phyloP scores from a whole-genome alignment of 2,329 filamentous ascomycete species.

The Emericellopsis cladophorae region DNA sequence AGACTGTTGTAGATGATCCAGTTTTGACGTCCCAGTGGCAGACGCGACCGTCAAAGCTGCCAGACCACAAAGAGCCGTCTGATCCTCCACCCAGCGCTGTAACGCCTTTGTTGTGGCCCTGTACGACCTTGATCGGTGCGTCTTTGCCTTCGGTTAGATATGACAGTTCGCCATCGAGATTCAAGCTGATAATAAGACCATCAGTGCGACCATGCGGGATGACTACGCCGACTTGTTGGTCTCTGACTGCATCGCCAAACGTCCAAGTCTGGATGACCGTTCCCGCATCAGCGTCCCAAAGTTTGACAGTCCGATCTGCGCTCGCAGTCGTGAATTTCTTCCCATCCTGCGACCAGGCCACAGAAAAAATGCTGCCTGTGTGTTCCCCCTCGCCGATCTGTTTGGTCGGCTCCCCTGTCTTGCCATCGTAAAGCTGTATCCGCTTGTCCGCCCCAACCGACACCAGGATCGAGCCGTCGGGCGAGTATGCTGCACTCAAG shows the following conservation, averaged over 20 bases:
- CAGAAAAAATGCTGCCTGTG: constrained; percentile 82
- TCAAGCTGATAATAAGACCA: constrained; percentile 80
- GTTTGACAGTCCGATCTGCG: constrained; percentile 85
- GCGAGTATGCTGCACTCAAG: constrained; percentile 77
- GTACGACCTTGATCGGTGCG: constrained; percentile 58
- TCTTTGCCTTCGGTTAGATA: constrained; percentile 66
- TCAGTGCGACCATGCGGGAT: constrained; percentile 76
- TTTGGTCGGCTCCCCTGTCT: constrained; percentile 73
- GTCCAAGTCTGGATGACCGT: constrained; percentile 73
- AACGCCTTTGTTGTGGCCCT: constrained; percentile 85
- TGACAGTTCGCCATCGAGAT: constrained; percentile 77
- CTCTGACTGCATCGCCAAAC: constrained; percentile 64
- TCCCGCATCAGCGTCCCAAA: constrained; percentile 81
- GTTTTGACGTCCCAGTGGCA: constrained; percentile 69
- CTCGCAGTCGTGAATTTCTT: constrained; percentile 81
- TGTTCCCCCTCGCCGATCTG: constrained; percentile 77
- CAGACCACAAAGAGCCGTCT: constrained; percentile 62
- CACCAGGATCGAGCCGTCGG: constrained; percentile 69
- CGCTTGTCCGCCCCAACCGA: constrained; percentile 86
- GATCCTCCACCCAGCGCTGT: constrained; percentile 48
- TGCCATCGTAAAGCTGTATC: constrained; percentile 93
- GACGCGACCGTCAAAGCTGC: constrained; percentile 82
- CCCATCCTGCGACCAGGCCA: constrained; percentile 83
- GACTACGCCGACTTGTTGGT: constrained; percentile 92
- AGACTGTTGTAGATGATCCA: constrained; percentile 57